These are phyloP conservation scores for Sergeia podlipaevii DNA, from an alignment of 208 protist species.

Conservation along the genomic window DNA sequence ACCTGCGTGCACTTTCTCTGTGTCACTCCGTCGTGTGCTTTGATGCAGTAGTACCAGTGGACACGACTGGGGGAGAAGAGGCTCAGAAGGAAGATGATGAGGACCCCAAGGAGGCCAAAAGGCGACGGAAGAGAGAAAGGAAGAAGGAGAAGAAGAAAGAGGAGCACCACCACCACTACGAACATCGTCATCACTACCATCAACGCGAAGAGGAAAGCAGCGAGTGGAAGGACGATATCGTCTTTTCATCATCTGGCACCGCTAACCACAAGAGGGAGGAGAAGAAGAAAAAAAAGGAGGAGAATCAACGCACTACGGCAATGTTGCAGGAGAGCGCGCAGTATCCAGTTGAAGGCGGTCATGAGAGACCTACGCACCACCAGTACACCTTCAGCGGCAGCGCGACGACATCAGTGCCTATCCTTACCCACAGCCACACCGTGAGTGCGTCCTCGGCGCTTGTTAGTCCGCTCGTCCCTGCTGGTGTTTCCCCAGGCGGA, in stretches of 20 bases:
- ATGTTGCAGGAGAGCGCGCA: too few relatives aligned
- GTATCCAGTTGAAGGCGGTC: background rate
- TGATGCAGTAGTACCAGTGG: constrained; percentile 13
- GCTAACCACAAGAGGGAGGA: constrained; percentile 5
- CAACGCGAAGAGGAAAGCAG: background rate
- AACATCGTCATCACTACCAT: too few relatives aligned
- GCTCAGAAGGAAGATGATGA: background rate
- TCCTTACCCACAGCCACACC: too few relatives aligned
- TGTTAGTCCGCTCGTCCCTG: too few relatives aligned
- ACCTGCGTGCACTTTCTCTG: constrained; percentile 58
- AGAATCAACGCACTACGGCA: background rate
- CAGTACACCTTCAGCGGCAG: too few relatives aligned
- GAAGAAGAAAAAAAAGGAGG: constrained; percentile 2
- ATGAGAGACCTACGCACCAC: too few relatives aligned
- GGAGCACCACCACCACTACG: too few relatives aligned
- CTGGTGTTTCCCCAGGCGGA: too few relatives aligned
- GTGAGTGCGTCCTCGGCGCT: too few relatives aligned
- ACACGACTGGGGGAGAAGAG: background rate
- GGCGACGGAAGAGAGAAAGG: constrained; percentile 2
- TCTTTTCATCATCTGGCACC: too few relatives aligned
- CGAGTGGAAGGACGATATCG: too few relatives aligned
- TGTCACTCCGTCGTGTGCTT: constrained; percentile 87
- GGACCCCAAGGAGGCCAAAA: constrained; percentile 4
- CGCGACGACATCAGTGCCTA: too few relatives aligned
- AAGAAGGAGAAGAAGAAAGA: constrained; percentile 2